Evolutionary conservation across 2,329 filamentous ascomycete species (phyloP).

Genomic region (Botrytis elliptica): DNA sequence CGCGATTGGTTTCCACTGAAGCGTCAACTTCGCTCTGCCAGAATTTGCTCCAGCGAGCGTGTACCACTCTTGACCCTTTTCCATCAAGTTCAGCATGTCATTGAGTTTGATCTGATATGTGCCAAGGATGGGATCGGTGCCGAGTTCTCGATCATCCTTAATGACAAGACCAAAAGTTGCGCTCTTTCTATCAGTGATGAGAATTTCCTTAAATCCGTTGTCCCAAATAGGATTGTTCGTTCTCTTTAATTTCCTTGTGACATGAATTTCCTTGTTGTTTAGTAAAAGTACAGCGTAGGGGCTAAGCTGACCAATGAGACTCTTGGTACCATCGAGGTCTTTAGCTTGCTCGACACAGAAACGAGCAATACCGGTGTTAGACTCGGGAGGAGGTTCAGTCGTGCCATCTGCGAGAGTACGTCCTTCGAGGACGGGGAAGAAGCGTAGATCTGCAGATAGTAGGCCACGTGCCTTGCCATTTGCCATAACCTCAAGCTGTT

Average conservation of each 20-base stretch:
- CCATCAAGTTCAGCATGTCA: slow-evolving; percentile 86
- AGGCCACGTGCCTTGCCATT: slow-evolving; percentile 83
- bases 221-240: slow-evolving; percentile 98
- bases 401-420: slow-evolving; percentile 73
- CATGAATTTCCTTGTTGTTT: slow-evolving; percentile 88
- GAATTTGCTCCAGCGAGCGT: slow-evolving; percentile 77
- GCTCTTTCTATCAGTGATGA: slow-evolving; percentile 89
- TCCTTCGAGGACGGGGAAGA: slow-evolving; percentile 87
- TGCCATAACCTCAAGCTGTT: slow-evolving; percentile 78
- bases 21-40: slow-evolving; percentile 83
- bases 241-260: slow-evolving; percentile 88
- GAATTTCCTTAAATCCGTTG: slow-evolving; percentile 86
- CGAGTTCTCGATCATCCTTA: slow-evolving; percentile 90
- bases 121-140: slow-evolving; percentile 79
- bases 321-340: slow-evolving; percentile 89
- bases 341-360: slow-evolving; percentile 96
- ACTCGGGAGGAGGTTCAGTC: slow-evolving; percentile 76
- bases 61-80: slow-evolving; percentile 96
- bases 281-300: slow-evolving; percentile 86
- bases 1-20: slow-evolving; percentile 94
- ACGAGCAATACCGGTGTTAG: slow-evolving; percentile 88
- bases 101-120: slow-evolving; percentile 95
- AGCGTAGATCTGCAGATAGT: slow-evolving; percentile 79
- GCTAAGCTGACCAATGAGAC: slow-evolving; percentile 84
- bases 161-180: slow-evolving; percentile 88